A percentile compares a stretch with the other conserved stretches of the same genome.
These are phyloP conservation scores for Suhomyces emberorum DNA, from an alignment of 805 yeast genomes.

Conservation along the genomic window DNA sequence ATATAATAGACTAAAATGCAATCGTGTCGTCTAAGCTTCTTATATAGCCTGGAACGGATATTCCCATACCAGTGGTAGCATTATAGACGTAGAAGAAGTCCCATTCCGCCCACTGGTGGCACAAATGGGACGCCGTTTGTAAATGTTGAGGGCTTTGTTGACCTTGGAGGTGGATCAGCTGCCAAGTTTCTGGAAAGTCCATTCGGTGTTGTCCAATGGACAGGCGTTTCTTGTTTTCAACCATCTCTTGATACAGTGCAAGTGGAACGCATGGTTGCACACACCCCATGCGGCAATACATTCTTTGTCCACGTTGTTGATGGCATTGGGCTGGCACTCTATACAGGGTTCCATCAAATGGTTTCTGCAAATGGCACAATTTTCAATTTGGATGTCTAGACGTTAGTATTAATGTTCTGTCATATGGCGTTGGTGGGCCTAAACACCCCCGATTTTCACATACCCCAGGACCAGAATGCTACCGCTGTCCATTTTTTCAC, in stretches of 20 bases:
- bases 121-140: too few relatives aligned
- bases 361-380: conserved; percentile 97
- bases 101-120: too few relatives aligned
- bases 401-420: too few relatives aligned
- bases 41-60: too few relatives aligned
- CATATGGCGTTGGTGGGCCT: too few relatives aligned
- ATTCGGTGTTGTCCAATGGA: conserved; percentile 91
- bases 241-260: conserved; percentile 97
- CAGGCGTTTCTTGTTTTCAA: conserved; percentile 91
- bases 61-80: too few relatives aligned
- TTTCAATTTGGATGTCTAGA: conserved; percentile 78
- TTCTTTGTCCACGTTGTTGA: conserved; percentile 57
- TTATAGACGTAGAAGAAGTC: too few relatives aligned
- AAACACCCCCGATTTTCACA: conserved; percentile 15
- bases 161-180: too few relatives aligned
- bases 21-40: too few relatives aligned
- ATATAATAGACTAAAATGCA: too few relatives aligned
- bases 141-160: too few relatives aligned
- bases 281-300: conserved; percentile 97
- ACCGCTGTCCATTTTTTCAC: conserved; percentile 98
- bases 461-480: conserved; percentile 99
- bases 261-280: conserved; percentile 97
- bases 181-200: conserved; percentile 74
- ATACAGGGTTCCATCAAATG: conserved; percentile 98
- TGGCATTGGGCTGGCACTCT: conserved; percentile 87